phyloP scores from a whole-genome alignment of 257 asterid genomes.

The Eucommia ulmoides region DNA sequence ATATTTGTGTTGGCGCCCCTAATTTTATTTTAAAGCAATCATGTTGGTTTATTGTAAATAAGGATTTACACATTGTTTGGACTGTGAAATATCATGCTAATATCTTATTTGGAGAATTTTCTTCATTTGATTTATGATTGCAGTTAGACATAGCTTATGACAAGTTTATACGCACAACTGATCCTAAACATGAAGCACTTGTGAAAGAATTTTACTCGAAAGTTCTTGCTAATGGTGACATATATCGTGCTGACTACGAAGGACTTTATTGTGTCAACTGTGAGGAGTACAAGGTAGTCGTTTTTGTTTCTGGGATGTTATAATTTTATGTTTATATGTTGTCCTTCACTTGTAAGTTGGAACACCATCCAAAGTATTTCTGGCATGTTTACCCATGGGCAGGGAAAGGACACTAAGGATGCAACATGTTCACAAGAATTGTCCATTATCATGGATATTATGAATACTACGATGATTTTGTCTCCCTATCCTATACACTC shows the following conservation, averaged over 20 bases:
- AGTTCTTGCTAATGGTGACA: slow-evolving; percentile 80
- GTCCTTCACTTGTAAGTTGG: no score
- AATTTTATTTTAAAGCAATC: no score
- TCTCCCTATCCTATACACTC: not conserved
- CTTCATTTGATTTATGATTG: slow-evolving; percentile 12
- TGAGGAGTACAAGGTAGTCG: slow-evolving; percentile 86
- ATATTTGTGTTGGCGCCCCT: no score
- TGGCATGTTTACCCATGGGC: not conserved
- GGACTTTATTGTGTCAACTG: slow-evolving; percentile 93
- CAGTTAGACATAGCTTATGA: slow-evolving; percentile 85
- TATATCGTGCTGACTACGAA: slow-evolving; percentile 86
- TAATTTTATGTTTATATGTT: slow-evolving; percentile 1
- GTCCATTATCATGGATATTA: not conserved
- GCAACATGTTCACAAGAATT: not conserved
- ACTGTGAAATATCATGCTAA: slow-evolving; percentile 1
- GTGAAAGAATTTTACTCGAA: slow-evolving; percentile 81
- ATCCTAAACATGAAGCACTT: slow-evolving; percentile 60
- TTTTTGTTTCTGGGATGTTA: no score
- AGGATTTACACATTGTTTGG: not conserved
- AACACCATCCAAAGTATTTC: not conserved
- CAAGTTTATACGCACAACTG: slow-evolving; percentile 86
- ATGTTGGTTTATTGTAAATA: no score
- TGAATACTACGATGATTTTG: not conserved
- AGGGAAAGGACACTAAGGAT: not conserved
- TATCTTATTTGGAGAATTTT: slow-evolving; percentile 7